phyloP scores from a whole-genome alignment of 164 flowering plant species.

The Echeveria elegans region DNA sequence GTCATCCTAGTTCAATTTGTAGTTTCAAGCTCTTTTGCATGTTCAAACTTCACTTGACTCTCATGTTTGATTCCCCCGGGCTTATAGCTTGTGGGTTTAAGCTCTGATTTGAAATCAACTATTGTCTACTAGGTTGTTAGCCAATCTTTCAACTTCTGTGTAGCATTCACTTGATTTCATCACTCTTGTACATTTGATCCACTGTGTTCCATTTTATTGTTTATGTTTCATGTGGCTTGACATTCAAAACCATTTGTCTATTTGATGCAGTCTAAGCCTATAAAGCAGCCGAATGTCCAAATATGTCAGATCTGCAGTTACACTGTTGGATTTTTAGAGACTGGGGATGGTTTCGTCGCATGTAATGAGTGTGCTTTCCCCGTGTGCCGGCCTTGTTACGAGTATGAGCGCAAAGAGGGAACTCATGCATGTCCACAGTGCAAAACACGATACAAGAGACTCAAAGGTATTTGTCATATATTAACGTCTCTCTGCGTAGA shows the following conservation, averaged over 20 bases:
- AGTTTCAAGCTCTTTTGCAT: too few relatives aligned
- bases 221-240: not conserved
- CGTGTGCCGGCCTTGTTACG: slow-evolving; percentile 91
- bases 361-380: slow-evolving; percentile 99
- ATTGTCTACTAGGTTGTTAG: too few relatives aligned
- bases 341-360: slow-evolving; percentile 82
- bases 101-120: too few relatives aligned
- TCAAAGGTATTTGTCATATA: slow-evolving; percentile 42
- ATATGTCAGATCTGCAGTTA: slow-evolving; percentile 93
- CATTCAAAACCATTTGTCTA: not conserved
- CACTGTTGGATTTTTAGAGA: slow-evolving; percentile 52
- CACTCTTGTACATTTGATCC: not conserved
- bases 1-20: too few relatives aligned
- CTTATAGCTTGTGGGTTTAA: too few relatives aligned
- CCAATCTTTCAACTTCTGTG: too few relatives aligned
- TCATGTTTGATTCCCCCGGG: too few relatives aligned
- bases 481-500: not conserved
- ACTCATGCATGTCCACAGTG: slow-evolving; percentile 87
- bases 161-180: too few relatives aligned
- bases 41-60: too few relatives aligned
- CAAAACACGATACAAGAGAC: slow-evolving; percentile 90
- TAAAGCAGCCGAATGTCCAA: slow-evolving; percentile 58
- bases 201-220: not conserved
- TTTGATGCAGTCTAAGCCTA: slow-evolving; percentile 61
- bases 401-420: slow-evolving; percentile 90